Percentiles rank a stretch among this genome's conserved stretches.
These are phyloP conservation scores for Peterozyma toletana DNA, from an alignment of 805 yeast species.

Conservation along the genomic window DNA sequence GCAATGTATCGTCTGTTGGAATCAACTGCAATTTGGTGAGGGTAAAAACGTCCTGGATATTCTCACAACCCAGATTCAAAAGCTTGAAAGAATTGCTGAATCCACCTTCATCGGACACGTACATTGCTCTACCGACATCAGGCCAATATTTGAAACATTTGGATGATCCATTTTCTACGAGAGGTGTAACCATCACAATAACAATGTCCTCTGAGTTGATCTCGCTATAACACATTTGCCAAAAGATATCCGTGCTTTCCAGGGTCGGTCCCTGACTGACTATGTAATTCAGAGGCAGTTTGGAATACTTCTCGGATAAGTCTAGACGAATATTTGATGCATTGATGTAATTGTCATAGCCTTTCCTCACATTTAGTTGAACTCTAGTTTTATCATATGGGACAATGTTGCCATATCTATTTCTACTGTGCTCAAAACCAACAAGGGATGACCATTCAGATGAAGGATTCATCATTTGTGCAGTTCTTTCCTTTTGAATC, in stretches of 20 bases:
- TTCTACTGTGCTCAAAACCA: constrained; percentile 24
- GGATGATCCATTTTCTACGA: constrained; percentile 31
- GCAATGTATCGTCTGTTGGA: not conserved
- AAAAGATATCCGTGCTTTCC: constrained; percentile 33
- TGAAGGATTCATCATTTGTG: no score
- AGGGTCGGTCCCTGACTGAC: constrained; percentile 65
- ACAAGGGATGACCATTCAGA: constrained; percentile 13
- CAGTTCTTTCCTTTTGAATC: no score
- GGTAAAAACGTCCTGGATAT: constrained; percentile 1
- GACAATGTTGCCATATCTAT: constrained; percentile 55
- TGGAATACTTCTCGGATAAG: constrained; percentile 3
- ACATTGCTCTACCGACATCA: constrained; percentile 6
- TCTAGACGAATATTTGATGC: constrained; percentile 24
- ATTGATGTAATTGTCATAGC: constrained; percentile 27
- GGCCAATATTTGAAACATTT: constrained; percentile 38
- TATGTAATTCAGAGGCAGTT: constrained; percentile 33
- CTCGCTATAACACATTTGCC: constrained; percentile 31
- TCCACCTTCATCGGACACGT: constrained; percentile 1
- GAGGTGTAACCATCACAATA: constrained; percentile 70
- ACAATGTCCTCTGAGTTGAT: constrained; percentile 25
- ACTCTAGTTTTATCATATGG: constrained; percentile 64
- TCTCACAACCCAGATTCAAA: constrained; percentile 2
- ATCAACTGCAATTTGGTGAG: constrained; percentile 1
- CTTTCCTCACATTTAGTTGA: constrained; percentile 21
- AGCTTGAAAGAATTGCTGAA: constrained; percentile 7